These are phyloP conservation scores for Rhynchosporium agropyri DNA, from an alignment of 2,329 filamentous ascomycete genomes.

Conservation along the genomic window DNA sequence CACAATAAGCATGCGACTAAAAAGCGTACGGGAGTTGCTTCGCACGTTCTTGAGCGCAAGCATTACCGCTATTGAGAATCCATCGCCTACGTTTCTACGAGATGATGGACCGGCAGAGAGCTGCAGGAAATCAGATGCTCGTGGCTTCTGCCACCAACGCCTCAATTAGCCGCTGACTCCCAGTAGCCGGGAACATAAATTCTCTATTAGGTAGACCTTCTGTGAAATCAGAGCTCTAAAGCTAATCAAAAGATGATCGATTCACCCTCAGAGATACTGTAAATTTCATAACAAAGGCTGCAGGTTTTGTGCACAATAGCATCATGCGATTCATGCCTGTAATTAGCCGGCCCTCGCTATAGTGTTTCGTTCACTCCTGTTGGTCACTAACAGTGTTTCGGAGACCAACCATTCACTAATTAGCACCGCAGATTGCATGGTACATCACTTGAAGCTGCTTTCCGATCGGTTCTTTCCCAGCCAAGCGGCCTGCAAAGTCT, in stretches of 20 bases:
- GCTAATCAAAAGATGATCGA: too few species aligned
- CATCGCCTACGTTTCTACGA: neutral
- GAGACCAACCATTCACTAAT: neutral
- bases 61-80: too few species aligned
- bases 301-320: too few species aligned
- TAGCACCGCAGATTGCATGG: neutral
- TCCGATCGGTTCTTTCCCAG: neutral
- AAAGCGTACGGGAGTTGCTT: constrained; percentile 1
- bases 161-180: neutral
- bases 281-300: too few species aligned
- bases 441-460: neutral
- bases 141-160: neutral
- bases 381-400: neutral
- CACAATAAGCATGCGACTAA: neutral
- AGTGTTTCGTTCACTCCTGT: too few species aligned
- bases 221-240: too few species aligned
- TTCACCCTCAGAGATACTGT: too few species aligned
- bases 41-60: neutral
- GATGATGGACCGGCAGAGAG: neutral
- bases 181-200: neutral
- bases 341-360: too few species aligned
- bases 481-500: neutral
- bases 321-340: too few species aligned
- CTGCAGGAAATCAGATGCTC: neutral
- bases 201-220: too few species aligned